phyloP scores from a whole-genome alignment of 2,329 filamentous ascomycete genomes.

The Pyrenochaeta sp. region DNA sequence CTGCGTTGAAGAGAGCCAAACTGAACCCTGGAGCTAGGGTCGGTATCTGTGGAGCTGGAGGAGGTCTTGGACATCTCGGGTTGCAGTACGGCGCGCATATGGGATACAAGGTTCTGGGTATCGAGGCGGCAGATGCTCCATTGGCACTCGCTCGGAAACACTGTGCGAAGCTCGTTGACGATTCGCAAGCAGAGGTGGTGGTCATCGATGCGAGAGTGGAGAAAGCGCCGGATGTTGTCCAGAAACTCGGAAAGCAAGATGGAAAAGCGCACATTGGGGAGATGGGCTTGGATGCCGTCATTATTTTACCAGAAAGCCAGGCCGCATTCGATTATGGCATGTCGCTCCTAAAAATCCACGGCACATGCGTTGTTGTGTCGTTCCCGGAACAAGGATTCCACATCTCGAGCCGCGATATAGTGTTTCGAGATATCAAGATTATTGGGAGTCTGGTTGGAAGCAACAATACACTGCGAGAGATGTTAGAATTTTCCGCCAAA shows the following conservation, averaged over 20 bases:
- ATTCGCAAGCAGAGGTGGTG: conserved; percentile 45
- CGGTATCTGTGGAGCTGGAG: conserved; percentile 51
- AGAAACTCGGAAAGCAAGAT: conserved; percentile 48
- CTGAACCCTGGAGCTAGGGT: conserved; percentile 44
- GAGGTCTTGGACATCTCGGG: conserved; percentile 42
- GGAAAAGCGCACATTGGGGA: conserved; percentile 44
- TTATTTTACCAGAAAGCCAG: conserved; percentile 58
- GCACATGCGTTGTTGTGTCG: conserved; percentile 56
- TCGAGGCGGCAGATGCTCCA: conserved; percentile 49
- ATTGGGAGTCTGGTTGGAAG: conserved; percentile 53
- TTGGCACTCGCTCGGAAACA: conserved; percentile 45
- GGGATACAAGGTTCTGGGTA: conserved; percentile 47
- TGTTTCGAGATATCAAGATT: conserved; percentile 55
- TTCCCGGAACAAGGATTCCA: conserved; percentile 56
- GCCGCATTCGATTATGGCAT: conserved; percentile 58
- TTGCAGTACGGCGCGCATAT: conserved; percentile 39
- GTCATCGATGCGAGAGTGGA: conserved; percentile 51
- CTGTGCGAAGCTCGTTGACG: conserved; percentile 21
- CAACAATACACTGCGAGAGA: conserved; percentile 51
- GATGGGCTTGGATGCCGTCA: conserved; percentile 56
- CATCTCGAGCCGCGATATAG: conserved; percentile 52
- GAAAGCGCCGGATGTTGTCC: conserved; percentile 38
- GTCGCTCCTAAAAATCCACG: conserved; percentile 53
- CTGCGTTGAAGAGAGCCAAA: conserved; percentile 48
- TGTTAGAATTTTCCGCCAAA: conserved; percentile 49